Evolutionary conservation across 495 filamentous ascomycete species (phyloP).

Genomic region (Lasiosphaeriaceae sp.): DNA sequence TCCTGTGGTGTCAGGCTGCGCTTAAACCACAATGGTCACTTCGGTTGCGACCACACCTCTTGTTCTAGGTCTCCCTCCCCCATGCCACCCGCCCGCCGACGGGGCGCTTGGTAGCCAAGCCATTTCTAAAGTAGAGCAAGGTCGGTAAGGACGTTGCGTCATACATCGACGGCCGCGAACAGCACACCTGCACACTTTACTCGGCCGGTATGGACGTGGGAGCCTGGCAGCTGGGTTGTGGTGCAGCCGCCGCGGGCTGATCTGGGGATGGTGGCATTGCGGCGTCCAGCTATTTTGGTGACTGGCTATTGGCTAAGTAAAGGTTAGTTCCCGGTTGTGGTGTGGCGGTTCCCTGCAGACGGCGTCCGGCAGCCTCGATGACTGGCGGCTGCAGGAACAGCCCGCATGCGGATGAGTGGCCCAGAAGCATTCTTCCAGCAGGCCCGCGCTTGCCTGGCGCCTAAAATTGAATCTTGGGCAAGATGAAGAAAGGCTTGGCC

Average conservation of each 20-base stretch:
- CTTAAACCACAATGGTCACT: background rate
- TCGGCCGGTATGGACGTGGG: too few relatives aligned
- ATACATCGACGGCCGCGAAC: too few relatives aligned
- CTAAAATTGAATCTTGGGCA: too few relatives aligned
- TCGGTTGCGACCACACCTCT: background rate
- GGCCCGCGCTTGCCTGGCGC: constrained; percentile 29
- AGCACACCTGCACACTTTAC: too few relatives aligned
- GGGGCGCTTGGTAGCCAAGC: background rate
- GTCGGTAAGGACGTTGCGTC: too few relatives aligned
- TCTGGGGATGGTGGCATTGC: too few relatives aligned
- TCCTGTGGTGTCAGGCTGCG: background rate
- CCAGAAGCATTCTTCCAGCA: background rate
- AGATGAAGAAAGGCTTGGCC: background rate
- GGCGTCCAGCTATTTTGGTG: too few relatives aligned
- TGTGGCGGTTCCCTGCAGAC: constrained; percentile 11
- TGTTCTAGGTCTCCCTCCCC: background rate
- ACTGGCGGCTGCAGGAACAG: constrained; percentile 16
- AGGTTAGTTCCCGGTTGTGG: background rate
- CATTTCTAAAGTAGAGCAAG: background rate
- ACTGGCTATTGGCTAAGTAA: too few relatives aligned
- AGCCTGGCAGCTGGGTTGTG: too few relatives aligned
- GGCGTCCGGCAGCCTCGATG: constrained; percentile 1
- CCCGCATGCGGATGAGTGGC: constrained; percentile 16
- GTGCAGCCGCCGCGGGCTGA: too few relatives aligned
- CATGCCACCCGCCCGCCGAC: background rate